Evolutionary conservation across 2,329 filamentous ascomycete species (phyloP).

Genomic region (Claviceps paspali): DNA sequence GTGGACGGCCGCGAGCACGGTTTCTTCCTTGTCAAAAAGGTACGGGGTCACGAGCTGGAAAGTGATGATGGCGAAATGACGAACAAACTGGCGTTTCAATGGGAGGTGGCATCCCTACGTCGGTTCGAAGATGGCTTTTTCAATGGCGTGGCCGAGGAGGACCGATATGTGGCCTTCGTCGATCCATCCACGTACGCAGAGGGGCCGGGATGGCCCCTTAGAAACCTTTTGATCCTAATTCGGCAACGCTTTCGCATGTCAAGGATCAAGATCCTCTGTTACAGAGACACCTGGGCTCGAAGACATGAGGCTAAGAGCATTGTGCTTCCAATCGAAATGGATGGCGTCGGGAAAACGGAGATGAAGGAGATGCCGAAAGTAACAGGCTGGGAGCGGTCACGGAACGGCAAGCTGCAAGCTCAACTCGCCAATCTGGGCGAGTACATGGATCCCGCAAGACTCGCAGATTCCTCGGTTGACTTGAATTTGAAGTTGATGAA

Average conservation of each 20-base stretch:
- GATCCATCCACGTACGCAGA: constrained; percentile 84
- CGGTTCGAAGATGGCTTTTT: constrained; percentile 84
- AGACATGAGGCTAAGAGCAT: constrained; percentile 72
- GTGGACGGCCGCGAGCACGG: constrained; percentile 76
- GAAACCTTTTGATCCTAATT: constrained; percentile 76
- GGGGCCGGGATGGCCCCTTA: constrained; percentile 81
- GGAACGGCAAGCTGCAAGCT: constrained; percentile 59
- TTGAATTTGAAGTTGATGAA: constrained; percentile 97
- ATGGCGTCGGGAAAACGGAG: constrained; percentile 27
- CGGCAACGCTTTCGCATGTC: constrained; percentile 65
- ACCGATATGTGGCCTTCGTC: constrained; percentile 73
- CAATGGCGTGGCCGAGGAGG: constrained; percentile 49
- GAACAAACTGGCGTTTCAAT: constrained; percentile 46
- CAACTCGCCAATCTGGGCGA: constrained; percentile 72
- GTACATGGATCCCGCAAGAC: constrained; percentile 77
- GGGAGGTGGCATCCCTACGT: constrained; percentile 63
- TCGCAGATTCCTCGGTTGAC: constrained; percentile 90
- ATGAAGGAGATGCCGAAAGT: constrained; percentile 61
- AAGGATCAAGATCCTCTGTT: constrained; percentile 74
- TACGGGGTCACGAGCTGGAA: constrained; percentile 28
- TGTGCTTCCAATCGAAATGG: constrained; percentile 52
- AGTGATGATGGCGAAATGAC: constrained; percentile 33
- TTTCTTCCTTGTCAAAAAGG: constrained; percentile 86
- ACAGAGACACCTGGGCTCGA: constrained; percentile 64
- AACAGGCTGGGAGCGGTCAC: constrained; percentile 87